Base-by-base conservation (phyloP, 345 rosid species). In the Salix caprea region DNA sequence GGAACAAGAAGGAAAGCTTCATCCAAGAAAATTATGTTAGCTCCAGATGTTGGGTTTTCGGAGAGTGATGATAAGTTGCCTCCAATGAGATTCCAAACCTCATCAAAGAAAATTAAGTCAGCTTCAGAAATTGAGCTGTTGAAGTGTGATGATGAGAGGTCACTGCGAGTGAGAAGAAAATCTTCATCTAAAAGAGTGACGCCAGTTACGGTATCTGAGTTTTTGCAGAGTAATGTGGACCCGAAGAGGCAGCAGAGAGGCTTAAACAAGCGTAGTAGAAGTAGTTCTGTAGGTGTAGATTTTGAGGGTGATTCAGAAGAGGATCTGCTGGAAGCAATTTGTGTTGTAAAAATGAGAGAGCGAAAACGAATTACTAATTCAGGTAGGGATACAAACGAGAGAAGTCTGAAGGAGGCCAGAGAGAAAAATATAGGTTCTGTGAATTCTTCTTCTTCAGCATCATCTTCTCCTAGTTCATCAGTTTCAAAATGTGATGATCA, bases 291-390 rank as follows among this genome's bases (percentile, higher is more conserved):
- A 62, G 79, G 37, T 71, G 66, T 74, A 72, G 69, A 65, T 69
- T 52, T 21, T 8, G 77, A 42, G 3, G 79, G 64, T 61, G 86
- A 76, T 30, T 73, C 78, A 71, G 85, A 83, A 52, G 82, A 75
- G 52, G 76, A 61, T 24, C 1, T 5, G 16, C 48, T 46, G 4
- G 87, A 85, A 75, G 76, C 60, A 58, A 0, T 77, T 65, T 80
- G 56, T 76, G 11, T 80, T 36, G 62, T 77, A 26, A 88, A 65
- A 54, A 70, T 81, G 28, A 81, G 26, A 82, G 74, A 70, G 44
- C 76, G 66, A 67, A 69, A 36, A 36, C 73, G 78, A 64, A 52
- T 50, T 13, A 71, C 77, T 70, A 44, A 44, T n/a, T 34, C 44
- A n/a, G 32, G 15, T 23, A 54, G 52, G 64, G 71, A 65, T 36